A percentile compares a stretch with the other conserved stretches of the same genome.
Evolutionary conservation across 2,329 filamentous ascomycete genomes (phyloP).

Genomic region (Passalora sequoiae): DNA sequence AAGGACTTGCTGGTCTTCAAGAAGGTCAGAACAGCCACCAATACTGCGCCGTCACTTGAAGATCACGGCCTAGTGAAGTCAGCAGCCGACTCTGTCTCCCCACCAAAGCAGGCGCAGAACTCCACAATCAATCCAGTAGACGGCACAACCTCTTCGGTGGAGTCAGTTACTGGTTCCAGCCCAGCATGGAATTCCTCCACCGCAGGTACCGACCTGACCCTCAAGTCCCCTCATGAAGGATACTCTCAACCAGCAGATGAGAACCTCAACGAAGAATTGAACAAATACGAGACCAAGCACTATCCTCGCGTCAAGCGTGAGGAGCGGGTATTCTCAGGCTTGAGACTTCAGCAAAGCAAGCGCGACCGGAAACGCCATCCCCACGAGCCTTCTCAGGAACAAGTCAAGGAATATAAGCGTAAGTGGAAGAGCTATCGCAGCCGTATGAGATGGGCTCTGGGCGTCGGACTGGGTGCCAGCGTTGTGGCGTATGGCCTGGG

Average conservation of each 20-base stretch:
- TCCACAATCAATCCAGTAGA: constrained; percentile 54
- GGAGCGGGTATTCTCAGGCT: constrained; percentile 47
- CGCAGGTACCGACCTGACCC: constrained; percentile 11
- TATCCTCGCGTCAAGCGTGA: constrained; percentile 43
- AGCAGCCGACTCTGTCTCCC: constrained; percentile 7
- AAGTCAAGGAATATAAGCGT: constrained; percentile 13
- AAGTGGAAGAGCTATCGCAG: constrained; percentile 32
- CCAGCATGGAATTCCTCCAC: constrained; percentile 56
- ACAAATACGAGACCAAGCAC: constrained; percentile 38
- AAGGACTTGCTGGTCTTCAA: constrained; percentile 63
- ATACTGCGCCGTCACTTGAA: constrained; percentile 12
- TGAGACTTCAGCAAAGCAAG: constrained; percentile 32
- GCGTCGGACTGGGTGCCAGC: constrained; percentile 54
- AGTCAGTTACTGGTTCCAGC: constrained; percentile 51
- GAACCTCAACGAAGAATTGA: constrained; percentile 21
- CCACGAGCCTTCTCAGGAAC: constrained; percentile 4
- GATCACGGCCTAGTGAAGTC: constrained; percentile 24
- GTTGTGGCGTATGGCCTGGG: constrained; percentile 56
- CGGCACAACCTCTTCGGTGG: constrained; percentile 30
- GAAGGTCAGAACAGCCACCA: constrained; percentile 44
- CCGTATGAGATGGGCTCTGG: constrained; percentile 39
- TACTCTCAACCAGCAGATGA: neutral
- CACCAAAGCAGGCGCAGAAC: constrained; percentile 7
- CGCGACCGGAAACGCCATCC: constrained; percentile 24
- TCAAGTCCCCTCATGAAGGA: neutral